A percentile compares a stretch with the other conserved stretches of the same genome.
Conservation (phyloP, 441 rosid genomes). For the Flueggea neowawraea region DNA sequence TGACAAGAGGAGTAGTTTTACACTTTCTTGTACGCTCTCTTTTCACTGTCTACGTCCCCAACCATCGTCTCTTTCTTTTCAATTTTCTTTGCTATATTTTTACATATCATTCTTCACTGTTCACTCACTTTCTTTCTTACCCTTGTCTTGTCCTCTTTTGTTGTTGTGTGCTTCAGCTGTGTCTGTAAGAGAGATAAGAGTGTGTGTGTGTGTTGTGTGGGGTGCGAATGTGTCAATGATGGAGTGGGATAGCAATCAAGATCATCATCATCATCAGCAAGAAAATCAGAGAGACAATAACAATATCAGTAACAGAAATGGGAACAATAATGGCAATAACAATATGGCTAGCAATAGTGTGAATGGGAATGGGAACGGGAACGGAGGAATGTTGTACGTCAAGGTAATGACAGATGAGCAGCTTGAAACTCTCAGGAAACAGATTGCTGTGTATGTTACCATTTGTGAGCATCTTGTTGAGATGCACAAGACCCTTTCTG, state of each 20-base stretch:
- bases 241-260: constrained; percentile 66
- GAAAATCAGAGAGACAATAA: constrained; percentile 29
- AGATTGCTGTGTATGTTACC: constrained; percentile 92
- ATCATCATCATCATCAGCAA: constrained; percentile 32
- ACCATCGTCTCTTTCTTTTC: too few species aligned
- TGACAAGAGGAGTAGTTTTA: too few species aligned
- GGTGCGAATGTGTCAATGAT: constrained; percentile 20
- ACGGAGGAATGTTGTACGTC: constrained; percentile 50
- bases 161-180: too few species aligned
- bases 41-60: too few species aligned
- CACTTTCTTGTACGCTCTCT: too few species aligned
- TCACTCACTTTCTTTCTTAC: too few species aligned
- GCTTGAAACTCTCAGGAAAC: constrained; percentile 82
- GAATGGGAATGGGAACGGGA: constrained; percentile 30
- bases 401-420: constrained; percentile 99
- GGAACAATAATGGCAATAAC: constrained; percentile 16
- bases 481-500: constrained; percentile 91
- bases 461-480: constrained; percentile 97
- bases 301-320: constrained; percentile 19
- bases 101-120: too few species aligned
- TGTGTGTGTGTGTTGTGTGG: not conserved
- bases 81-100: too few species aligned
- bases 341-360: constrained; percentile 9
- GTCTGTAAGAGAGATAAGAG: too few species aligned
- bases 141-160: too few species aligned